phyloP scores from a whole-genome alignment of 345 rosid species.

The Passiflora organensis region DNA sequence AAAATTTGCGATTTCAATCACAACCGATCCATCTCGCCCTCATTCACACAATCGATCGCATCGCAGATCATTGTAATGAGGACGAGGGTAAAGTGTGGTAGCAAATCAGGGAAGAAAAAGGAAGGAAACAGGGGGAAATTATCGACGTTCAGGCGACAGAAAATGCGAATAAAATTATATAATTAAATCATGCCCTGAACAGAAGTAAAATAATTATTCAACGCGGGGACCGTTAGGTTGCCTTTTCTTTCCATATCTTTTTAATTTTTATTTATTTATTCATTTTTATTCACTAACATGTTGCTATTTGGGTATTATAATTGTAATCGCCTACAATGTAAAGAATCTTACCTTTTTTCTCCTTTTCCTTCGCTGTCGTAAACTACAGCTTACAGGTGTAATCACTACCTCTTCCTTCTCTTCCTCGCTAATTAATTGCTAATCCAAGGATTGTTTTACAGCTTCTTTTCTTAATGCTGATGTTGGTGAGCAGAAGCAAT shows the following conservation, averaged over 20 bases:
- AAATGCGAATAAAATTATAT: conserved; percentile 5
- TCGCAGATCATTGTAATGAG: neutral
- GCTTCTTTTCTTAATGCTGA: neutral
- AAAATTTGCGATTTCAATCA: conserved; percentile 7
- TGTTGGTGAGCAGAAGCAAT: too few species aligned
- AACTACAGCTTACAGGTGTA: too few species aligned
- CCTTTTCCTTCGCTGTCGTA: too few species aligned
- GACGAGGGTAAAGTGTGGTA: neutral
- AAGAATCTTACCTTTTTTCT: too few species aligned
- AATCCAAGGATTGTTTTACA: too few species aligned
- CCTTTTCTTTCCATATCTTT: neutral
- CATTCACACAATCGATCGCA: conserved; percentile 5
- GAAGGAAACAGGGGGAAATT: neutral
- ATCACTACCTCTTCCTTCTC: neutral
- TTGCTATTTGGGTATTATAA: too few species aligned
- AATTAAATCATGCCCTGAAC: neutral
- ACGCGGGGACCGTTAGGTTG: conserved; percentile 43
- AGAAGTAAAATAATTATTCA: conserved; percentile 9
- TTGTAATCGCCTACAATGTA: too few species aligned
- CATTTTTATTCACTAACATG: too few species aligned
- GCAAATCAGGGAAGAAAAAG: conserved; percentile 1
- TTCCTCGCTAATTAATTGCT: too few species aligned
- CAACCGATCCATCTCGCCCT: conserved; percentile 6
- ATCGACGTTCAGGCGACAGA: conserved; percentile 1
- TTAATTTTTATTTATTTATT: neutral